These are phyloP conservation scores for Coprinellus aureogranulatus DNA, from an alignment of 768 basidiomycete species.

Conservation along the genomic window DNA sequence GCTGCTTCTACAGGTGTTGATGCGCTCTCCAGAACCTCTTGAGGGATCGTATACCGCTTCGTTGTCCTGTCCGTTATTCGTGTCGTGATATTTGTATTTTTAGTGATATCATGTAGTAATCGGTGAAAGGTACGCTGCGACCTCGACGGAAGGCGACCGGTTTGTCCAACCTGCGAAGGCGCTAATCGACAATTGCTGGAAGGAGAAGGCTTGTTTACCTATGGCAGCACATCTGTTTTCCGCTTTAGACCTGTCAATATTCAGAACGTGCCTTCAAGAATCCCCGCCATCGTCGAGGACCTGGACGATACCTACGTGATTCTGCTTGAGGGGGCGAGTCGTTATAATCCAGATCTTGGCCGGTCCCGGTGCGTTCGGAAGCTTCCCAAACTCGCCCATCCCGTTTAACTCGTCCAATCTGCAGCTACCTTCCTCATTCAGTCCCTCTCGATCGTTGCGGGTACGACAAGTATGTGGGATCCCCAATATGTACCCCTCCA, in stretches of 20 bases:
- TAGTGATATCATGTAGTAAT: too few relatives aligned
- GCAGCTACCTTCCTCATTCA: slow-evolving; percentile 40
- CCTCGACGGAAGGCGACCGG: too few relatives aligned
- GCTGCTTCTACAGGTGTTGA: too few relatives aligned
- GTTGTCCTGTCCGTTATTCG: too few relatives aligned
- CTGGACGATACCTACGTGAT: slow-evolving; percentile 40
- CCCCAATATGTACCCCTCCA: background rate
- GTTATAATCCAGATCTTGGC: slow-evolving; percentile 46
- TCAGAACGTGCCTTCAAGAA: slow-evolving; percentile 28
- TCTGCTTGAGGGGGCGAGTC: slow-evolving; percentile 35
- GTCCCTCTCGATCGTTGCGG: slow-evolving; percentile 42
- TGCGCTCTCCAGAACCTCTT: too few relatives aligned
- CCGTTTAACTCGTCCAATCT: too few relatives aligned
- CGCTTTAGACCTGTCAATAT: slow-evolving; percentile 31
- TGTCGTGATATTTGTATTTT: too few relatives aligned
- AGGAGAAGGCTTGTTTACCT: slow-evolving; percentile 33
- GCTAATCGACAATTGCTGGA: slow-evolving; percentile 31
- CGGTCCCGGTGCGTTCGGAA: too few relatives aligned
- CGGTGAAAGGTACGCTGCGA: too few relatives aligned
- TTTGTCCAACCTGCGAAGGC: too few relatives aligned
- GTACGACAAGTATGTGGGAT: slow-evolving; percentile 42
- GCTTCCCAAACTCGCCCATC: too few relatives aligned
- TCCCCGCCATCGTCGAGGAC: slow-evolving; percentile 37
- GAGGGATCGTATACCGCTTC: too few relatives aligned
- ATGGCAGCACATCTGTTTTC: slow-evolving; percentile 44